A percentile compares a stretch with the other conserved stretches of the same genome.
Evolutionary conservation across 2,329 filamentous ascomycete genomes (phyloP).

Genomic region (Zymoseptoria passerinii): DNA sequence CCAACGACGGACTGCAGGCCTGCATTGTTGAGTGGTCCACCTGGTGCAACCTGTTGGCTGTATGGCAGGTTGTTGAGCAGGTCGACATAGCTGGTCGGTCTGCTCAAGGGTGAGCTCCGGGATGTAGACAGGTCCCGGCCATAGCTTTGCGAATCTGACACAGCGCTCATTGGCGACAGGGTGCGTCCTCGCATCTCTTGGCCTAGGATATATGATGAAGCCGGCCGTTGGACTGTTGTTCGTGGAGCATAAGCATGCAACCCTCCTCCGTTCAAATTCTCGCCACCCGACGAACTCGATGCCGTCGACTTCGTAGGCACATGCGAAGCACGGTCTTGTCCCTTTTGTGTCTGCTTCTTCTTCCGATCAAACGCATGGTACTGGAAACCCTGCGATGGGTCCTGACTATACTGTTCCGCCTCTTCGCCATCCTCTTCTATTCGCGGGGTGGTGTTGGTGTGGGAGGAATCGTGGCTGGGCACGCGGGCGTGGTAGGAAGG

Average conservation of each 20-base stretch:
- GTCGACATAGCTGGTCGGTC: slow-evolving; percentile 54
- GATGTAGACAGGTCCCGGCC: slow-evolving; percentile 45
- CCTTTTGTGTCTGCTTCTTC: slow-evolving; percentile 13
- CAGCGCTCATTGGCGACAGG: slow-evolving; percentile 45
- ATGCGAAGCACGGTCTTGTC: slow-evolving; percentile 24
- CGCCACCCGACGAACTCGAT: slow-evolving; percentile 20
- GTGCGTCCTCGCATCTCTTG: slow-evolving; percentile 63
- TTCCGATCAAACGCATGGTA: slow-evolving; percentile 40
- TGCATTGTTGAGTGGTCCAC: slow-evolving; percentile 65
- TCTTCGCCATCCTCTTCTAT: slow-evolving; percentile 24
- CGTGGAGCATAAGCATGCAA: slow-evolving; percentile 33
- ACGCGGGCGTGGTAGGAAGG: neutral
- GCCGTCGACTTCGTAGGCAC: slow-evolving; percentile 24
- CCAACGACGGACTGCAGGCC: slow-evolving; percentile 72
- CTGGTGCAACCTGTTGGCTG: slow-evolving; percentile 64
- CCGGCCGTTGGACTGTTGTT: slow-evolving; percentile 46
- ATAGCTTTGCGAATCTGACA: slow-evolving; percentile 34
- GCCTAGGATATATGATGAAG: slow-evolving; percentile 65
- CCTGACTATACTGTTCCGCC: neutral
- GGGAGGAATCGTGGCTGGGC: slow-evolving; percentile 17
- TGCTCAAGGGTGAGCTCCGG: slow-evolving; percentile 48
- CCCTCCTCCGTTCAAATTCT: neutral
- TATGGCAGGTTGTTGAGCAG: slow-evolving; percentile 60
- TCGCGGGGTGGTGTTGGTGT: slow-evolving; percentile 9
- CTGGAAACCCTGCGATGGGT: slow-evolving; percentile 31